A percentile compares a stretch with the other conserved stretches of the same genome.
phyloP scores from a whole-genome alignment of 352 stramenopile genomes.

The Globisporangium perplexum region DNA sequence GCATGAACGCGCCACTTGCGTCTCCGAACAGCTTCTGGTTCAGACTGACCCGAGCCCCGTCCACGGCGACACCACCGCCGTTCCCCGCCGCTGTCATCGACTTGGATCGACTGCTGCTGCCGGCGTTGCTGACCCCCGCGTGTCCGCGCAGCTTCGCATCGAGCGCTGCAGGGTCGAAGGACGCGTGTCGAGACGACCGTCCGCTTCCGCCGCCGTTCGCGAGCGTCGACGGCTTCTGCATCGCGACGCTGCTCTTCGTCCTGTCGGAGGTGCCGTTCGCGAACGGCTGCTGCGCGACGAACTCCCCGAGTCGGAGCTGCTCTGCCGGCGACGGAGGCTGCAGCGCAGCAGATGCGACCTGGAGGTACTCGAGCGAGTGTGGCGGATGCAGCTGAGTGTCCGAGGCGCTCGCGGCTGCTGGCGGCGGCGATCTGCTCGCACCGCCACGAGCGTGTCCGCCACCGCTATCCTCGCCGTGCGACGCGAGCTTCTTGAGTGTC shows the following conservation, averaged over 20 bases:
- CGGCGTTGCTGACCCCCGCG: slow-evolving; percentile 1
- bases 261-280: background rate
- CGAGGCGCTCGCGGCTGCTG: too few species aligned
- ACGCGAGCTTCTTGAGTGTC: slow-evolving; percentile 56
- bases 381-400: background rate
- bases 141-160: slow-evolving; percentile 9
- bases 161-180: slow-evolving; percentile 15
- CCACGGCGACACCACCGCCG: background rate
- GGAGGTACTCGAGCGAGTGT: slow-evolving; percentile 19
- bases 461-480: slow-evolving; percentile 20
- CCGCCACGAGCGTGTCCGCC: slow-evolving; percentile 6
- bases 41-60: slow-evolving; percentile 14
- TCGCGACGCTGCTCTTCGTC: slow-evolving; percentile 6
- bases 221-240: background rate
- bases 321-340: slow-evolving; percentile 10
- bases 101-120: slow-evolving; percentile 12
- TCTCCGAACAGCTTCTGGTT: slow-evolving; percentile 26
- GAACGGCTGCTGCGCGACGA: slow-evolving; percentile 10
- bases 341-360: slow-evolving; percentile 17
- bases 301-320: slow-evolving; percentile 21
- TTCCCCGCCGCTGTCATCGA: slow-evolving; percentile 9
- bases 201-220: background rate
- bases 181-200: slow-evolving; percentile 10
- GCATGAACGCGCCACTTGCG: background rate
- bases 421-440: background rate